A percentile compares a stretch with the other conserved stretches of the same genome.
phyloP scores from a whole-genome alignment of 192 early-diverging fungal species.

The Podochytrium sp. region DNA sequence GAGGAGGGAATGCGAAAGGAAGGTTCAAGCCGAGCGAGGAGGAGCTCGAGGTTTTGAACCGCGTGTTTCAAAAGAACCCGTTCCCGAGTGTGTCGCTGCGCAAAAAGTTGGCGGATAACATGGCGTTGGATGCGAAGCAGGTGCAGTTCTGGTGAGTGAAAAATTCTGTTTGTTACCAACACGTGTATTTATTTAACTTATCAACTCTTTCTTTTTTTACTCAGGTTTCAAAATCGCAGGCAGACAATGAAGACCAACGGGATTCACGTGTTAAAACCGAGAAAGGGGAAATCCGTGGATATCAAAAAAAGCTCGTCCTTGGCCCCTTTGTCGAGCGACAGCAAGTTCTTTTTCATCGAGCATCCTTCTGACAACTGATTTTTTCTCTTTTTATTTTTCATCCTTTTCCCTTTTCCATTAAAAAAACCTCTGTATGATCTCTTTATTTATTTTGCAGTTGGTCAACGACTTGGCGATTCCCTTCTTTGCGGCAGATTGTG shows the following conservation, averaged over 20 bases:
- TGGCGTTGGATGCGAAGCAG: conserved; percentile 27
- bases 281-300: background rate
- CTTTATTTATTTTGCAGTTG: background rate
- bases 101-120: conserved; percentile 13
- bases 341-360: conserved; percentile 5
- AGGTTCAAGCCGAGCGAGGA: conserved; percentile 21
- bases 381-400: background rate
- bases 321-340: background rate
- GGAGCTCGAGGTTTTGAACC: conserved; percentile 3
- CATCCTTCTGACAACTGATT: too few species aligned
- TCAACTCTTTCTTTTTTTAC: background rate
- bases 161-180: background rate
- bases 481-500: too few species aligned
- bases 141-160: background rate
- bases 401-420: background rate
- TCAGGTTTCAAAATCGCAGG: conserved; percentile 22
- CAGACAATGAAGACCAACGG: conserved; percentile 14
- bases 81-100: background rate
- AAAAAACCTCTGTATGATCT: background rate
- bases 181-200: background rate
- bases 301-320: background rate
- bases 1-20: too few species aligned
- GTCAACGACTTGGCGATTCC: too few species aligned
- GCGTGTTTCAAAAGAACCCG: conserved; percentile 24
- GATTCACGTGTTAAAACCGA: conserved; percentile 16